These are phyloP conservation scores for Cercospora zeae-maydis DNA, from an alignment of 2,329 filamentous ascomycete species.

Conservation along the genomic window DNA sequence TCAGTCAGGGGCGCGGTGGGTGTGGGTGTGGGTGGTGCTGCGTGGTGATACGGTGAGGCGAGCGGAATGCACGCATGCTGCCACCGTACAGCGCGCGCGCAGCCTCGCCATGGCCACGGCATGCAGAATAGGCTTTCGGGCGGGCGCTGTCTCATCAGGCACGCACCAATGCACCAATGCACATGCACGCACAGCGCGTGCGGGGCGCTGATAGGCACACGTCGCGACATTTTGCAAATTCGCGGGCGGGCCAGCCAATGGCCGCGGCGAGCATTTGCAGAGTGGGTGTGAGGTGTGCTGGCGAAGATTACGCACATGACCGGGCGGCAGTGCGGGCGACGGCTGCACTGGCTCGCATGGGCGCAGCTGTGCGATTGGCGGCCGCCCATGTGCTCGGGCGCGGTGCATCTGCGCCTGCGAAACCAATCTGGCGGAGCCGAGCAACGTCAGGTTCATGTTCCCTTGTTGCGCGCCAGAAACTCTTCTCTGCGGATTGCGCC, in stretches of 20 bases:
- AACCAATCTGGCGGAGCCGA: constrained; percentile 3
- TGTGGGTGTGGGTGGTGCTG: no score
- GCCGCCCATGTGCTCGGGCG: neutral
- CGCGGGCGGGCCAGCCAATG: neutral
- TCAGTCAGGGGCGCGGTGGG: no score
- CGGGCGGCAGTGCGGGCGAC: neutral
- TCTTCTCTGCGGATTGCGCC: neutral
- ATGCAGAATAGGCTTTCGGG: no score
- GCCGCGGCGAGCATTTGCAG: neutral
- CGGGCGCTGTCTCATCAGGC: neutral
- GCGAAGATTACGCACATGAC: constrained; percentile 1
- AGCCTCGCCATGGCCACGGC: no score
- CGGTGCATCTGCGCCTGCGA: neutral
- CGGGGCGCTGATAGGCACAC: constrained; percentile 1
- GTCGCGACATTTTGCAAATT: neutral
- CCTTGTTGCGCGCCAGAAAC: neutral
- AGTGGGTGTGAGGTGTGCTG: neutral
- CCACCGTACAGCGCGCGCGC: no score
- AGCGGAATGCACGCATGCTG: no score
- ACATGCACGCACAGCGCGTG: neutral
- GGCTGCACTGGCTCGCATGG: neutral
- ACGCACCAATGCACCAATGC: neutral
- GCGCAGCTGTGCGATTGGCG: neutral
- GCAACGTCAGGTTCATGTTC: neutral
- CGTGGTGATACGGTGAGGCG: no score